Conservation (phyloP, 148 eudicot genomes). For the Silene latifolia region DNA sequence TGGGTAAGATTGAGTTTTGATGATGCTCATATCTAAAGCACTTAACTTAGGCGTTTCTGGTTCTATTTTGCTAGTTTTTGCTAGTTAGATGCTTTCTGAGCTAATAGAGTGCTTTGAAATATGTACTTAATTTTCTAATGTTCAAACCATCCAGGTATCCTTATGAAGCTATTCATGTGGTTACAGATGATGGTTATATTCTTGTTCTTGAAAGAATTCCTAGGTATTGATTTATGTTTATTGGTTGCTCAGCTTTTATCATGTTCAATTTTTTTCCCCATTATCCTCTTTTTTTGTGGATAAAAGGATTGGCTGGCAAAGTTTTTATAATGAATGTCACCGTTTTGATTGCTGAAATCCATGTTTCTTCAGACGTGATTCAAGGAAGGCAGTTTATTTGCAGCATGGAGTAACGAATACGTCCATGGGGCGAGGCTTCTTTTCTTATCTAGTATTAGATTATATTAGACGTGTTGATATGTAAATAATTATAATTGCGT, state of each 20-base stretch:
- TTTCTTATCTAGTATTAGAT: neutral
- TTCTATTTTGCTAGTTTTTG: neutral
- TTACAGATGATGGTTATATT: neutral
- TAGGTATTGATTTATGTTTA: neutral
- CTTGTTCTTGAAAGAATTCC: neutral
- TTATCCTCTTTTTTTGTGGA: neutral
- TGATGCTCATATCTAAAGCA: neutral
- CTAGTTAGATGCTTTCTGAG: neutral
- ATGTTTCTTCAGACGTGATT: constrained; percentile 64
- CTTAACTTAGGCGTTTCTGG: neutral
- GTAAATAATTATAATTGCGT: no score
- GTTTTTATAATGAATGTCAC: neutral
- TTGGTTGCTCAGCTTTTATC: neutral
- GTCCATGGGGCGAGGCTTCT: constrained; percentile 79
- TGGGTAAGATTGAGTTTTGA: constrained; percentile 49
- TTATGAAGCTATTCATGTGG: constrained; percentile 3
- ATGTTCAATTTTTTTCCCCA: neutral
- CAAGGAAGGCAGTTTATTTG: constrained; percentile 83
- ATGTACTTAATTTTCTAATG: neutral
- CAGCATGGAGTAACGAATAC: constrained; percentile 98
- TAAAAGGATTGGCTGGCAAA: neutral
- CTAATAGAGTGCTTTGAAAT: neutral
- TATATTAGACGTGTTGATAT: no score
- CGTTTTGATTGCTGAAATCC: constrained; percentile 1
- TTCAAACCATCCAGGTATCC: constrained; percentile 28